Conservation (phyloP, 805 yeast genomes). For the Metschnikowia lunata region DNA sequence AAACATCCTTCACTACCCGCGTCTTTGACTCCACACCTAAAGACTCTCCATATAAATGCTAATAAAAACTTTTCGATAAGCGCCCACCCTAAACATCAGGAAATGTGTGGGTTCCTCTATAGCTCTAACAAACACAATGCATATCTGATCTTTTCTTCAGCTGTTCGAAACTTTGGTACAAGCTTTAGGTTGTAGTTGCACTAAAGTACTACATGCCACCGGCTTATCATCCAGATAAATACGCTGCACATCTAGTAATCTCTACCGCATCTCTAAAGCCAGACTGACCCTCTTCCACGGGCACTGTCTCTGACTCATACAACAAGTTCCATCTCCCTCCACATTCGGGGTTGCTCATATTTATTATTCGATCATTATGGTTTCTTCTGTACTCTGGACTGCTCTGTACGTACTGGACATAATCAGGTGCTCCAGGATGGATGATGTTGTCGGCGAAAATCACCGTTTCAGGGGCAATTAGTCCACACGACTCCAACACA, state of each 20-base stretch:
- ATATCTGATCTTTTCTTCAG: no score
- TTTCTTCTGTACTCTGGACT: slow-evolving; percentile 35
- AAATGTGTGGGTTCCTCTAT: no score
- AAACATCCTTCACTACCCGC: no score
- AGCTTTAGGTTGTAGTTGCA: no score
- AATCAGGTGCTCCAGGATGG: slow-evolving; percentile 38
- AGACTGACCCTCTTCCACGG: slow-evolving; percentile 13
- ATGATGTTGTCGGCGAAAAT: slow-evolving; percentile 37
- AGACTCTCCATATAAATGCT: no score
- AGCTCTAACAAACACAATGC: no score
- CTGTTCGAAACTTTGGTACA: no score
- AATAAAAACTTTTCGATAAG: no score
- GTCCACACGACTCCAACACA: slow-evolving; percentile 35
- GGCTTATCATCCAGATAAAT: slow-evolving; percentile 21
- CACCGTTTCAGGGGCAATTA: slow-evolving; percentile 36
- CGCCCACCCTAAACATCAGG: no score
- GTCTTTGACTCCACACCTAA: no score
- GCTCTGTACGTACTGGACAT: slow-evolving; percentile 32
- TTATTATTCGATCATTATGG: slow-evolving; percentile 22
- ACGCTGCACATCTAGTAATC: slow-evolving; percentile 28
- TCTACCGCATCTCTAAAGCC: slow-evolving; percentile 27
- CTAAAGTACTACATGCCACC: no score
- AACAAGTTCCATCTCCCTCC: slow-evolving; percentile 40
- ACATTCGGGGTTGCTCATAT: slow-evolving; percentile 25
- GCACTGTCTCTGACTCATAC: slow-evolving; percentile 31